Evolutionary conservation across 805 yeast species (phyloP).

Genomic region (Nakazawaea pomicola): DNA sequence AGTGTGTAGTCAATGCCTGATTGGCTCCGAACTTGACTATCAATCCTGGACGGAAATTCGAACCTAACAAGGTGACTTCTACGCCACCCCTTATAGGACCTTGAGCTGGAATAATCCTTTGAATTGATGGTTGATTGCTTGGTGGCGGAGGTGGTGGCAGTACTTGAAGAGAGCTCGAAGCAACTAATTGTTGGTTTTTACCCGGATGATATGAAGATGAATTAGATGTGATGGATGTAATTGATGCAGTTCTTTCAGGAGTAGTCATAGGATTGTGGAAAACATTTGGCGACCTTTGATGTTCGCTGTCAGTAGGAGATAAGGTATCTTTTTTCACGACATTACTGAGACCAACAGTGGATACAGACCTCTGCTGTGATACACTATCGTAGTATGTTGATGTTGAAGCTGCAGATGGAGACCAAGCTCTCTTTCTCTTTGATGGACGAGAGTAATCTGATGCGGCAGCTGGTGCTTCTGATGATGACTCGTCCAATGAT

Average conservation of each 20-base stretch:
- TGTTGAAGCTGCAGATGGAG: conserved; percentile 18
- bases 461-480: conserved; percentile 36
- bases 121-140: conserved; percentile 51
- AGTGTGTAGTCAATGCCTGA: conserved; percentile 78
- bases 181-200: too few relatives aligned
- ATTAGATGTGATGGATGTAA: conserved; percentile 11
- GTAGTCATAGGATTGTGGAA: conserved; percentile 12
- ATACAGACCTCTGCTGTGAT: conserved; percentile 27
- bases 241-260: conserved; percentile 10
- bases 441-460: conserved; percentile 29
- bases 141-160: neutral
- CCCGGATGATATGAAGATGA: conserved; percentile 9
- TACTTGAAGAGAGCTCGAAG: too few relatives aligned
- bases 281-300: conserved; percentile 10
- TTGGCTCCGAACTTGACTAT: conserved; percentile 83
- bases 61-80: conserved; percentile 87
- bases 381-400: conserved; percentile 33
- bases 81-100: conserved; percentile 97
- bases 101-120: conserved; percentile 88
- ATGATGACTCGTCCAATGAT: conserved; percentile 55
- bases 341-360: conserved; percentile 28
- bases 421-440: conserved; percentile 42
- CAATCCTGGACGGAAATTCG: conserved; percentile 79
- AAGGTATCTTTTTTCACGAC: conserved; percentile 34
- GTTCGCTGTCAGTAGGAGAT: conserved; percentile 34